A percentile compares a stretch with the other conserved stretches of the same genome.
These are phyloP conservation scores for Pseudopediastrum boryanum DNA, from an alignment of 139 green algal species.

Conservation along the genomic window DNA sequence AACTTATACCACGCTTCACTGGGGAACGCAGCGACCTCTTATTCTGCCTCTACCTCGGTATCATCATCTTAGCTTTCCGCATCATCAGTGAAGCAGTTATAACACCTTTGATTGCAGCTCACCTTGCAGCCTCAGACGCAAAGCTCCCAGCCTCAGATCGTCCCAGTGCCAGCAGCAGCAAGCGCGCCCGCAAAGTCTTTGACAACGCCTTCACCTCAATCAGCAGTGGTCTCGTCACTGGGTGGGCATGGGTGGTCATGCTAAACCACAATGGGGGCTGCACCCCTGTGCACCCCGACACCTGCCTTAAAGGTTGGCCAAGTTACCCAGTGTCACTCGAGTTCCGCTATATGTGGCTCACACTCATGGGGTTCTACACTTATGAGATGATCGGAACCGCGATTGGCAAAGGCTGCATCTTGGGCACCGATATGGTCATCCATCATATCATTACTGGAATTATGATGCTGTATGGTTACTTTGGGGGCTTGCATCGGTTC, in stretches of 20 bases:
- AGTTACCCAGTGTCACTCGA: not conserved
- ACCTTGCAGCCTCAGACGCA: too few species aligned
- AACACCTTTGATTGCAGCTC: too few species aligned
- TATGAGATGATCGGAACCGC: slow-evolving; percentile 54
- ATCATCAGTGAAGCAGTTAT: too few species aligned
- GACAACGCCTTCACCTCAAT: slow-evolving; percentile 28
- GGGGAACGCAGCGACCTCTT: too few species aligned
- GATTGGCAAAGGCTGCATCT: slow-evolving; percentile 39
- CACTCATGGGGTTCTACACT: slow-evolving; percentile 46
- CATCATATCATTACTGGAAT: slow-evolving; percentile 58
- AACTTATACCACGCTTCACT: too few species aligned
- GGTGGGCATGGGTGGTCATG: slow-evolving; percentile 24
- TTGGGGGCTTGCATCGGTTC: slow-evolving; percentile 38
- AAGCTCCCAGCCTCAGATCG: too few species aligned
- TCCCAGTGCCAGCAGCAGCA: too few species aligned
- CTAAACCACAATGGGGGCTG: slow-evolving; percentile 34
- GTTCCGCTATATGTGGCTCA: slow-evolving; percentile 32
- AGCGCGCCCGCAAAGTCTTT: slow-evolving; percentile 23
- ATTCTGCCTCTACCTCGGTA: too few species aligned
- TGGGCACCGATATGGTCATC: slow-evolving; percentile 52
- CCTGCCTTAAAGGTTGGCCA: slow-evolving; percentile 33
- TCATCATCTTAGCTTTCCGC: too few species aligned
- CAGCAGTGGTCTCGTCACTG: not conserved
- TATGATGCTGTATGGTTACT: slow-evolving; percentile 49
- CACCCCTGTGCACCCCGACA: slow-evolving; percentile 21